Base-by-base conservation (phyloP, 2,329 filamentous ascomycete species). In the Cytospora schulzeri region DNA sequence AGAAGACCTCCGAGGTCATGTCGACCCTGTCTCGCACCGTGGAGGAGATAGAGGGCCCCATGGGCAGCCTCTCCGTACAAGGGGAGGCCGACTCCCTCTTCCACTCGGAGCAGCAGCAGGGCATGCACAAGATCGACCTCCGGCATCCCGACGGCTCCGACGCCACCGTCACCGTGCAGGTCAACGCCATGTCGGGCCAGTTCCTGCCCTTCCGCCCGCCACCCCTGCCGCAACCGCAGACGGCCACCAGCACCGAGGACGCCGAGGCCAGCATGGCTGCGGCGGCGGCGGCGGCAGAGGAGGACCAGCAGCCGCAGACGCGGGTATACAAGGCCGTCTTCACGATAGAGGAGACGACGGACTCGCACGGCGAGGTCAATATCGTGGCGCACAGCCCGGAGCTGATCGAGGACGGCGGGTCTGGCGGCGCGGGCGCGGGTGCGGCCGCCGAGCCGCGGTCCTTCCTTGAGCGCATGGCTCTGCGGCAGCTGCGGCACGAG, bases 191-290 rank as follows among this genome's bases (percentile, higher is more conserved):
- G 77, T 84, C 87, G 22, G 88, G 86, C 70, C 85, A 87, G 67
- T 91, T 94, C 72, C 79, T 88, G 55, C 93, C 93, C 8, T 98
- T 96, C 80, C 85, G 88, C 62, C 90, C 92, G 26, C 95, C 94
- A n/a, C 91, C 93, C 24, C 80, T 89, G 52, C 95, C 94, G 0
- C 79, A 87, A 66, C 85, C 91, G 1, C 79, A 87, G 76, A 75
- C 70, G 62, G 72, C 75, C 41, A 66, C 72, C 41, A 71, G 77
- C 63, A 22, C 76, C 54, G 66, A 72, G 50, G 74, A 78, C 53
- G 71, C 74, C 38, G 67, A 69, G 11, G 69, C 62, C 19, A 69
- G n/a, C n/a, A n/a, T n/a, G n/a, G n/a, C n/a, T n/a, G n/a, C n/a
- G n/a, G n/a, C n/a, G n/a, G n/a, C 9, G 29, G 29, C 67, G 53